Percentiles rank a stretch among this genome's conserved stretches.
Evolutionary conservation across 805 yeast species (phyloP).

Genomic region (Sugiyamaella boreocaroliniensis): DNA sequence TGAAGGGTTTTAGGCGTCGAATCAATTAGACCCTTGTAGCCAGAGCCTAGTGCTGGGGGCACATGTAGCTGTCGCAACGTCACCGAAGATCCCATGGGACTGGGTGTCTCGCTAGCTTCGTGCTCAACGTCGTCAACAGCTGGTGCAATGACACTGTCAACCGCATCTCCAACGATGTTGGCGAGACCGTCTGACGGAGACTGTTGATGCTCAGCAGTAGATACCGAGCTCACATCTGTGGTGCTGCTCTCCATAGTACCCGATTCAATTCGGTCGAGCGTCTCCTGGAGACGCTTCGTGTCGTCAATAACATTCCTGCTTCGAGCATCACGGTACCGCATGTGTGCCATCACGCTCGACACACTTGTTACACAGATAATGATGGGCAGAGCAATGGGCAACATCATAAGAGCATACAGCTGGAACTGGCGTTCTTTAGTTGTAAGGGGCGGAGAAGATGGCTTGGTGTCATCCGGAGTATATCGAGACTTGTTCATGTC

Average conservation of each 20-base stretch:
- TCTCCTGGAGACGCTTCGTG: background rate
- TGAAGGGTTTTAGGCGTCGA: slow-evolving; percentile 14
- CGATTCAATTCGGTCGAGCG: background rate
- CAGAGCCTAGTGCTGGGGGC: slow-evolving; percentile 10
- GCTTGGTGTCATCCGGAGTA: slow-evolving; percentile 4
- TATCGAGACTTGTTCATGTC: slow-evolving; percentile 21
- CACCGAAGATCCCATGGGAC: background rate
- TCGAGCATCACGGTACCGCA: slow-evolving; percentile 11
- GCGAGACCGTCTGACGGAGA: slow-evolving; percentile 12
- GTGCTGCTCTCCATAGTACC: background rate
- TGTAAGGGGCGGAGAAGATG: slow-evolving; percentile 1
- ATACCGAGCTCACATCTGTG: background rate
- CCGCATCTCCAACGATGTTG: slow-evolving; percentile 13
- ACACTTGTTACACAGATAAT: slow-evolving; percentile 14
- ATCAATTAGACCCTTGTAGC: slow-evolving; percentile 16
- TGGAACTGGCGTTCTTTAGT: slow-evolving; percentile 13
- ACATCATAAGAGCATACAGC: slow-evolving; percentile 5
- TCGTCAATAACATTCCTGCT: background rate
- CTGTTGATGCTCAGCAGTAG: background rate
- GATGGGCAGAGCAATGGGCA: slow-evolving; percentile 19
- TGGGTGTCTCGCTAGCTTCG: slow-evolving; percentile 3
- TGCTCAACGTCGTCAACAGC: slow-evolving; percentile 4
- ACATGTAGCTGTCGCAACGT: background rate
- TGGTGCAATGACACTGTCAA: slow-evolving; percentile 15
- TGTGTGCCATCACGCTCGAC: slow-evolving; percentile 18